Conservation (phyloP, 805 yeast genomes). For the Hanseniaspora valbyensis region DNA sequence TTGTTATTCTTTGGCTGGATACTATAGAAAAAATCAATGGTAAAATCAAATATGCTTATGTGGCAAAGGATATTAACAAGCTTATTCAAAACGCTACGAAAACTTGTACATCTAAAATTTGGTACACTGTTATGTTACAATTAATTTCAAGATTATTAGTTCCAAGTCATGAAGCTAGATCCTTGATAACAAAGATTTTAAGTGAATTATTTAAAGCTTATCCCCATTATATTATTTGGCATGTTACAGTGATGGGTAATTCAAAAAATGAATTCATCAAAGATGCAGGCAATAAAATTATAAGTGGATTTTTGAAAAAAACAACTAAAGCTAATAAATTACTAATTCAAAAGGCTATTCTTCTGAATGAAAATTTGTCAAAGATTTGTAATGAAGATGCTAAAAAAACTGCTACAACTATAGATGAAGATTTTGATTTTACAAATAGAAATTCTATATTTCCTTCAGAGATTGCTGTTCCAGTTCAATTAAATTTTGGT, state of each 20-base stretch:
- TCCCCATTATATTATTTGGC: constrained; percentile 80
- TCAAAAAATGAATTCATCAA: constrained; percentile 34
- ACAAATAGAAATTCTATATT: constrained; percentile 22
- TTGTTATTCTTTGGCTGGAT: constrained; percentile 86
- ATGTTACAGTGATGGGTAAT: constrained; percentile 47
- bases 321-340: not conserved
- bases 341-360: not conserved
- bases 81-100: constrained; percentile 37
- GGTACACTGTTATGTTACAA: constrained; percentile 84
- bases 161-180: constrained; percentile 43
- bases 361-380: constrained; percentile 12
- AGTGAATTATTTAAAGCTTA: constrained; percentile 48
- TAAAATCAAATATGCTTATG: constrained; percentile 22
- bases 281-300: constrained; percentile 39
- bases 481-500: constrained; percentile 59
- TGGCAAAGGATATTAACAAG: constrained; percentile 38
- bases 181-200: constrained; percentile 47
- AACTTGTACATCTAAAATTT: constrained; percentile 43
- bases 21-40: constrained; percentile 32
- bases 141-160: constrained; percentile 69
- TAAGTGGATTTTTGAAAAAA: constrained; percentile 32
- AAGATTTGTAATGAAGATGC: constrained; percentile 16
- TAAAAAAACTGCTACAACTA: constrained; percentile 13
- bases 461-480: constrained; percentile 55
- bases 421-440: constrained; percentile 7